Base-by-base conservation (phyloP, 306 rosid genomes). In the Vigna radiata region DNA sequence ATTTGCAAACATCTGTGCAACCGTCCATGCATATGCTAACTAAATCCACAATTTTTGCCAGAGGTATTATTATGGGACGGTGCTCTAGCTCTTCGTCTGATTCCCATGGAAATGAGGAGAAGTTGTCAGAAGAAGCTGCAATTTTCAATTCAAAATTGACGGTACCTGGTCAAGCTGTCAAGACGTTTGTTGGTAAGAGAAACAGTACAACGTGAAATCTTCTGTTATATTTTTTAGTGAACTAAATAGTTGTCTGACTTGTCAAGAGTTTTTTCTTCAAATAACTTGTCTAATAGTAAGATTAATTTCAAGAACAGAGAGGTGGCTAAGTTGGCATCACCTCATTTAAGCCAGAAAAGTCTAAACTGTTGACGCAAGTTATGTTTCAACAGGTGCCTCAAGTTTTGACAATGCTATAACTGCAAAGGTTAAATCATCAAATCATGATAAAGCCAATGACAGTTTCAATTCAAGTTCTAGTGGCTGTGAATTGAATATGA, bases 401-500 rank as follows among this genome's bases (percentile, higher is more conserved):
- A 72, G 33, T 76, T 72, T 91, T 74, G 81, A 88, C 55, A 87
- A 72, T 68, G 48, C 85, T 79, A 80, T 85, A 64, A 77, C 85
- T 63, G 68, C 77, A 61, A 81, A 72, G 73, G 85, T 78, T 88
- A 87, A 78, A 68, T 85, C 87, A 17, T 80, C 85, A 56, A 78
- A 83, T 56, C 78, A 84, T 73, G 82, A 77, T 60, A 88, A 77
- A 81, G 82, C 68, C 80, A 62, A 77, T 78, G 87, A 82, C 67
- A 67, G 78, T 76, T 88, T 90, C 68, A 89, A 88, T 83, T 76
- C 85, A 65, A 88, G 90, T 70, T 93, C 88, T 68, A 83, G 77
- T 78, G 87, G 81, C 59, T 87, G 85, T 81, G 91, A 88, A 84
- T 58, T 77, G 82, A 88, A 90, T 74, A 89, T 87, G 97, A 83